Conservation (phyloP, 257 asterid genomes). For the Nicotiana paniculata region DNA sequence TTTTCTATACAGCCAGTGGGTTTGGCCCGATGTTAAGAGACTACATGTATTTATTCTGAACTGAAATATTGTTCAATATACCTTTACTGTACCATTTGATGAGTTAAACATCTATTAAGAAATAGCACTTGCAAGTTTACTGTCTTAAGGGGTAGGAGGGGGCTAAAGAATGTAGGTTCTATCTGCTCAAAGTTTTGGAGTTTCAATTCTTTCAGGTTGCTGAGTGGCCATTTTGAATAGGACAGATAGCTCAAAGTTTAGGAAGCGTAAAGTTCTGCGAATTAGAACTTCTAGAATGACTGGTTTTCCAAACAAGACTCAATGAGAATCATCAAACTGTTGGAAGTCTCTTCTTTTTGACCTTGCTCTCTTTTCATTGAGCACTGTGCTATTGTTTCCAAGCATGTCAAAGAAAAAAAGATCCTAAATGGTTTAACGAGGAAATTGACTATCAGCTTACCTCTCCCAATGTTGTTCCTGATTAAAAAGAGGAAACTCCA, state of each 20-base stretch:
- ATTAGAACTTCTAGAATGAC: not conserved
- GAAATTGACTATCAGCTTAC: not conserved
- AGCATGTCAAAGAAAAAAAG: not conserved
- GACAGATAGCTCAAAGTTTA: not conserved
- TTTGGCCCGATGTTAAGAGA: not conserved
- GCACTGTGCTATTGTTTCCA: not conserved
- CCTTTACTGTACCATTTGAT: not conserved
- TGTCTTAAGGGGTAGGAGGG: not conserved
- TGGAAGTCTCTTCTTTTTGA: not conserved
- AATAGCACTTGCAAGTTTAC: not conserved
- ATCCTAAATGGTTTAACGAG: not conserved
- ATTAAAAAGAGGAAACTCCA: not conserved
- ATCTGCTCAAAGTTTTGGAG: not conserved
- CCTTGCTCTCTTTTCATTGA: not conserved
- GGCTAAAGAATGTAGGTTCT: not conserved
- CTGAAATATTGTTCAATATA: not conserved
- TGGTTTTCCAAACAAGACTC: not conserved
- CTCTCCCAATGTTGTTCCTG: not conserved
- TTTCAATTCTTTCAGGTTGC: not conserved
- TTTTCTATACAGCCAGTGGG: not conserved
- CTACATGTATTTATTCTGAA: not conserved
- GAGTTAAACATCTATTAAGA: not conserved
- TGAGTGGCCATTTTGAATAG: not conserved
- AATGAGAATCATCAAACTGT: not conserved
- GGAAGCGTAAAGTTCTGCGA: not conserved